phyloP scores from a whole-genome alignment of 176 grass and related monocot species.

The Oryza meyeriana region DNA sequence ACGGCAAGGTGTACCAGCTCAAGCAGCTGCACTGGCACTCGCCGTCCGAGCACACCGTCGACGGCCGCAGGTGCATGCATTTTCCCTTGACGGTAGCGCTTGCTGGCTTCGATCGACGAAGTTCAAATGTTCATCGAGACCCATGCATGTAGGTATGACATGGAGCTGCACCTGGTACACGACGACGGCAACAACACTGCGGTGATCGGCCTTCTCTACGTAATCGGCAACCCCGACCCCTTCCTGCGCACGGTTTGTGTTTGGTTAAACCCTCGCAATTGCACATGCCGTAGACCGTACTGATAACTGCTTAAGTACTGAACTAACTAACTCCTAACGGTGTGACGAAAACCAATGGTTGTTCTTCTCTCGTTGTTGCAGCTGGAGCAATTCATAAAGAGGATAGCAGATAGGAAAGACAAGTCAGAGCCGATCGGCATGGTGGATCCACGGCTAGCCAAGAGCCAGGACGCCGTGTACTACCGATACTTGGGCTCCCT shows the following conservation, averaged over 20 bases:
- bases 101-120: background rate
- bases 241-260: constrained; percentile 42
- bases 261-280: background rate
- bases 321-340: too few species aligned
- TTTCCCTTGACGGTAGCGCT: background rate
- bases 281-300: too few species aligned
- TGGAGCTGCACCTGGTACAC: constrained; percentile 87
- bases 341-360: background rate
- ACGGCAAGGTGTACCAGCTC: constrained; percentile 49
- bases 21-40: constrained; percentile 73
- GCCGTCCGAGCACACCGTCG: constrained; percentile 70
- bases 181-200: constrained; percentile 32
- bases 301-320: too few species aligned
- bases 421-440: constrained; percentile 31
- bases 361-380: background rate
- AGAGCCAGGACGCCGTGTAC: constrained; percentile 38
- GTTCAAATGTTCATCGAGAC: background rate
- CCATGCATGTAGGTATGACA: constrained; percentile 22
- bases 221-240: constrained; percentile 33
- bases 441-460: constrained; percentile 32
- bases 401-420: constrained; percentile 1
- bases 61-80: constrained; percentile 33
- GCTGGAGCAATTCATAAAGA: constrained; percentile 54
- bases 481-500: constrained; percentile 82
- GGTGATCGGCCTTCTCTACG: constrained; percentile 57